Evolutionary conservation across 176 grass and related monocot genomes (phyloP).

Genomic region (Melocanna baccifera): DNA sequence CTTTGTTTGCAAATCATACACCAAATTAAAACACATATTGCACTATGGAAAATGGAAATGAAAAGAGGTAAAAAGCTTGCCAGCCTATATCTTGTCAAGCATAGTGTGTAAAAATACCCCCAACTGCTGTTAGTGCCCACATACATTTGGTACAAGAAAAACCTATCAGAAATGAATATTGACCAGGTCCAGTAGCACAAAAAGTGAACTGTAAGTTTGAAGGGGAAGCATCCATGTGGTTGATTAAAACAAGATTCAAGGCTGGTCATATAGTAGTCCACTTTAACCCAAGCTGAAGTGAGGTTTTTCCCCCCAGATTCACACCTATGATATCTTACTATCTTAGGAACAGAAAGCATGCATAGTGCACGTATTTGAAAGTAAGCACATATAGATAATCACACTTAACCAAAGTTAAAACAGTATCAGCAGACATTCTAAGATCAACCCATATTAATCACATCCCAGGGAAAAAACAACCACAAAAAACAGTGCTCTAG

Average conservation of each 20-base stretch:
- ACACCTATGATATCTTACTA: not conserved
- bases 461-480: not conserved
- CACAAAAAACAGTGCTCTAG: slow-evolving; percentile 18
- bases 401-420: slow-evolving; percentile 1
- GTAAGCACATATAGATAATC: not conserved
- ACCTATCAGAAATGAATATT: not conserved
- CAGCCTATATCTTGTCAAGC: not conserved
- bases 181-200: not conserved
- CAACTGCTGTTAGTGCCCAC: too few species aligned
- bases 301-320: not conserved
- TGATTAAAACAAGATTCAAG: not conserved
- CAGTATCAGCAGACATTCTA: not conserved
- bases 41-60: not conserved
- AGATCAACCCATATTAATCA: slow-evolving; percentile 8
- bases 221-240: not conserved
- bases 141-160: too few species aligned
- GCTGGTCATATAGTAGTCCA: not conserved
- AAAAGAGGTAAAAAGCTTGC: not conserved
- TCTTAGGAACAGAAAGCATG: not conserved
- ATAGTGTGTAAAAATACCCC: not conserved
- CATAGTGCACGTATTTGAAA: not conserved
- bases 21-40: not conserved
- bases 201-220: not conserved
- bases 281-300: not conserved
- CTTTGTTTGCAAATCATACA: not conserved